Percentiles rank a stretch among this genome's conserved stretches.
Evolutionary conservation across 345 rosid species (phyloP).

Genomic region (Pelargonium nanum): DNA sequence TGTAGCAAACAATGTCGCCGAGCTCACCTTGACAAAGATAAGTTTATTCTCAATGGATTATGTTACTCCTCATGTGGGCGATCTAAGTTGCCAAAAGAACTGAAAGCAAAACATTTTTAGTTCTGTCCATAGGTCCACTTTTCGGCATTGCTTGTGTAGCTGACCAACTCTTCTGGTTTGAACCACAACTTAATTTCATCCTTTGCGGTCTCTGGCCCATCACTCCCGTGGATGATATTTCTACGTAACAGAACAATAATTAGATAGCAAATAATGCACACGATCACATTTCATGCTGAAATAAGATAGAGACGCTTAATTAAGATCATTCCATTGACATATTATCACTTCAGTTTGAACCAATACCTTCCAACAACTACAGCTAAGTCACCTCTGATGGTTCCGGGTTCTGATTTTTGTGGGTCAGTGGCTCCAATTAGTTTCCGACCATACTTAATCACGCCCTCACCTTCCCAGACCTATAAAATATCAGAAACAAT

Average conservation of each 20-base stretch:
- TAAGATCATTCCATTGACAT: neutral
- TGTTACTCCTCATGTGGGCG: conserved; percentile 7
- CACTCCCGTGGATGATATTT: conserved; percentile 96
- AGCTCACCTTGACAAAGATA: too few species aligned
- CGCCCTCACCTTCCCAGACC: conserved; percentile 99
- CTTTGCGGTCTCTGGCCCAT: conserved; percentile 93
- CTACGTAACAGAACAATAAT: conserved; percentile 22
- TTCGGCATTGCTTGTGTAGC: conserved; percentile 69
- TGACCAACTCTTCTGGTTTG: conserved; percentile 86
- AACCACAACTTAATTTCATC: conserved; percentile 90
- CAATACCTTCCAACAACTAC: conserved; percentile 85
- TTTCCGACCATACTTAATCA: conserved; percentile 83
- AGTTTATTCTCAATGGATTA: neutral
- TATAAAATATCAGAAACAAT: conserved; percentile 14
- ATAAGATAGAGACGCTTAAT: neutral
- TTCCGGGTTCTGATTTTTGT: conserved; percentile 96
- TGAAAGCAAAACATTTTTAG: conserved; percentile 19
- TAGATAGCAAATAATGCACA: neutral
- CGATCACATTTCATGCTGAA: neutral
- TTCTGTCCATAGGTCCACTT: conserved; percentile 82
- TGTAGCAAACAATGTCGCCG: neutral
- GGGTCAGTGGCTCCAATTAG: conserved; percentile 99
- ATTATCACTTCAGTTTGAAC: conserved; percentile 3
- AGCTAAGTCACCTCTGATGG: conserved; percentile 94
- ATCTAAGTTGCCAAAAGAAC: conserved; percentile 16